Conservation (phyloP, 1,139 yeast species). For the Hyphopichia wangnamkhiaoensis region DNA sequence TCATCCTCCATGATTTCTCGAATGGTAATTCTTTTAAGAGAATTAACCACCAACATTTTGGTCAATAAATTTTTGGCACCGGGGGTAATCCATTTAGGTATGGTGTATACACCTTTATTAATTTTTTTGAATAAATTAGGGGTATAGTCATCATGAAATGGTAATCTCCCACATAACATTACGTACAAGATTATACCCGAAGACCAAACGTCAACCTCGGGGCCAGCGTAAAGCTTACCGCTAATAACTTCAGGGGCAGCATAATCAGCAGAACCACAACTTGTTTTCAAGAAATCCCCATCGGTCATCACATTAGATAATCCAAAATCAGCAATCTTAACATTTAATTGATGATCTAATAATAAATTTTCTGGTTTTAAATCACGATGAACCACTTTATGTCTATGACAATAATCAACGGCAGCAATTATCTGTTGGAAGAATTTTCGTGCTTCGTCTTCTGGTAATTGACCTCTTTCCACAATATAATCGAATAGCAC, state of each 20-base stretch:
- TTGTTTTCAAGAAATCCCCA: conserved; percentile 91
- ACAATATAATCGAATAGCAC: conserved; percentile 96
- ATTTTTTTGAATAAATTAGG: conserved; percentile 95
- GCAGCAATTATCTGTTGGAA: conserved; percentile 98
- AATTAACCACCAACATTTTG: conserved; percentile 94
- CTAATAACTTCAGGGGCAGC: conserved; percentile 98
- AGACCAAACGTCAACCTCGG: conserved; percentile 99
- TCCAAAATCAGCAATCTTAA: conserved; percentile 99
- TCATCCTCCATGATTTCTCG: conserved; percentile 94
- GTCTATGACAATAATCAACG: conserved; percentile 96
- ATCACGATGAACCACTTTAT: conserved; percentile 96
- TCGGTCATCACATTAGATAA: conserved; percentile 96
- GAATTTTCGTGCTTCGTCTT: conserved; percentile 88
- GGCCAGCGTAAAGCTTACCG: conserved; percentile 96
- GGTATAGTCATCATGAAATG: conserved; percentile 96
- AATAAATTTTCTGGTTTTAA: no score
- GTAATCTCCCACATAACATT: conserved; percentile 95
- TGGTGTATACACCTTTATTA: conserved; percentile 89
- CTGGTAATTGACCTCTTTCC: conserved; percentile 92
- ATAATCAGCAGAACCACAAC: conserved; percentile 98
- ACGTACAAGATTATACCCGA: conserved; percentile 95
- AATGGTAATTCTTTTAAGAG: conserved; percentile 91
- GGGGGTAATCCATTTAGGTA: conserved; percentile 83
- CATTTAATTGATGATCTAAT: conserved; percentile 86
- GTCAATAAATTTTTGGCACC: conserved; percentile 88